Base-by-base conservation (phyloP, 2,329 filamentous ascomycete genomes). In the Fusarium temperatum region DNA sequence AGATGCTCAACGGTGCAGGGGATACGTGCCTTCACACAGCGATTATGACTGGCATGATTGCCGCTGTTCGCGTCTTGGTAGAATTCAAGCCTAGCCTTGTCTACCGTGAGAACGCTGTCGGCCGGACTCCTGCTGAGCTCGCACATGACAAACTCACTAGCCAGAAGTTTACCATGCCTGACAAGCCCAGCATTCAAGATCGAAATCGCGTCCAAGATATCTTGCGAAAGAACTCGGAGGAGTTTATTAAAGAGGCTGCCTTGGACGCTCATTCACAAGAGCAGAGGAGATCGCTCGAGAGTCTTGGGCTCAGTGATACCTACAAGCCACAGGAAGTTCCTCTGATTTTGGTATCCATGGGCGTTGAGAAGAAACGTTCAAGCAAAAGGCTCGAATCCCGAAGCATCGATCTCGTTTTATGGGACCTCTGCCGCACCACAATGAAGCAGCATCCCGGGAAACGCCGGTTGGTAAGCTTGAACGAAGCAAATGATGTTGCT, bases 61-160 rank as follows among this genome's bases (percentile, higher is more conserved):
- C 77, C 41, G 74, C 87, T 3, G 75, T 83, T 44, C 81, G 84
- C 20, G 77, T 84, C 6, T 76, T 93, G 7, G 81, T 95, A 17
- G 83, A 88, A 15, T 84, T 84, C 73, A 85, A 88, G 24, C 89
- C 91, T 0, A 84, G 86, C 32, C 84, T 95, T 4, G 83, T 94
- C 1, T 87, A 89, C 74, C 88, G 91, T 28, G 94, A 96, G 80
- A 95, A 95, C 74, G 89, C 93, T 0, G 93, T 93, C 0, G 94
- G 94, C 4, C 87, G 89, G 22, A 96, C 93, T 0, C 92, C 94
- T 0, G 85, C 87, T 35, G 93, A 96, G 75, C 82, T 93, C 55
- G 89, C 91, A 0, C 84, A 89, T 57, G 90, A 93, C 59, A 80
- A 81, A 3, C 86, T 87, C 68, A 82, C 88, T 6, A 81, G 82